phyloP scores from a whole-genome alignment of 257 asterid genomes.

The Solanum peruvianum region DNA sequence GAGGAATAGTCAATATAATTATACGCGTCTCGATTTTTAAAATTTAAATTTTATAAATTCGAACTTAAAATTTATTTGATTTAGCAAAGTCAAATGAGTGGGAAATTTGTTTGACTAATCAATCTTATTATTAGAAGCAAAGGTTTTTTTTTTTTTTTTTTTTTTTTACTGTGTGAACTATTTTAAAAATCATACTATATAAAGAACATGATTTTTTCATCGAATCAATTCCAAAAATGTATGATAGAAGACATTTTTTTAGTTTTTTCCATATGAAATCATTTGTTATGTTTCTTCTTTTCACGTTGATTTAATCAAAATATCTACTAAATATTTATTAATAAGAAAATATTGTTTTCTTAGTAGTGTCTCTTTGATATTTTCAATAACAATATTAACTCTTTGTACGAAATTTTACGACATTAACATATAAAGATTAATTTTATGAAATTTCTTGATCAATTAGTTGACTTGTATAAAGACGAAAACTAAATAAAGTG shows the following conservation, averaged over 20 bases:
- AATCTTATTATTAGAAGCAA: too few species aligned
- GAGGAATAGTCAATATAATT: not conserved
- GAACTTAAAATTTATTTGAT: not conserved
- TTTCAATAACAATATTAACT: not conserved
- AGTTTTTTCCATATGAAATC: not conserved
- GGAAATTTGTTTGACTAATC: not conserved
- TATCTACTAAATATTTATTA: not conserved
- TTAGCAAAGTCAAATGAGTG: not conserved
- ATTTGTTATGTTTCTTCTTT: not conserved
- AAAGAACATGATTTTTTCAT: too few species aligned
- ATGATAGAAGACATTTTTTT: not conserved
- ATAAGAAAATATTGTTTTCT: too few species aligned
- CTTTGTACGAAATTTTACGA: not conserved
- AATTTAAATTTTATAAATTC: not conserved
- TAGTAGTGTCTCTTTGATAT: too few species aligned
- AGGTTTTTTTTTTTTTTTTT: too few species aligned
- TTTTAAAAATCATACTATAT: too few species aligned
- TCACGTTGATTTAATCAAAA: too few species aligned
- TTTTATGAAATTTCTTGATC: not conserved
- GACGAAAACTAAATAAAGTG: not conserved
- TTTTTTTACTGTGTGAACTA: too few species aligned
- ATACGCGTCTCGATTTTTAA: too few species aligned
- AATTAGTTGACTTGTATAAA: not conserved
- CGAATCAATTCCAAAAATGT: not conserved
- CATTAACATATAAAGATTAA: not conserved